Conservation (phyloP, 2,329 filamentous ascomycete genomes). For the Cadophora sp. region DNA sequence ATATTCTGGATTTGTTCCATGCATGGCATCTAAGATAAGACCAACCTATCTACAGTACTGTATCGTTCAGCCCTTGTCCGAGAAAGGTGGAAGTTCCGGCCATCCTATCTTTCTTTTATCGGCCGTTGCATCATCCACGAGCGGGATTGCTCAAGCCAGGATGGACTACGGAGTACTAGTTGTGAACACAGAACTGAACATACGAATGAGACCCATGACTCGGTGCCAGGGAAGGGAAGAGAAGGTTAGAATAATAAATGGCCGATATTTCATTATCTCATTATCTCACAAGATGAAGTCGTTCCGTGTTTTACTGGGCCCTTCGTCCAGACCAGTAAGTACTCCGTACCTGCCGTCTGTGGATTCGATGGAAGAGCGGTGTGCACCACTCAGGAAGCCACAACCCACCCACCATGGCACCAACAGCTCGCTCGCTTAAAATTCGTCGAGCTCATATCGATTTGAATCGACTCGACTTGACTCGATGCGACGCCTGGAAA, state of each 20-base stretch:
- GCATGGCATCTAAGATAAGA: background rate
- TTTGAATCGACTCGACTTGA: slow-evolving; percentile 1
- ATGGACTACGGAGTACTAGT: background rate
- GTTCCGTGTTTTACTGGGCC: slow-evolving; percentile 8
- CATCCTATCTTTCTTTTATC: slow-evolving; percentile 1
- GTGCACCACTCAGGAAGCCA: slow-evolving; percentile 17
- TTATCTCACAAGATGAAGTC: background rate
- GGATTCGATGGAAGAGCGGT: slow-evolving; percentile 19
- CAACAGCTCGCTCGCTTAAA: slow-evolving; percentile 9
- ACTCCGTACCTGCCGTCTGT: slow-evolving; percentile 12
- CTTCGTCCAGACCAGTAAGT: slow-evolving; percentile 11
- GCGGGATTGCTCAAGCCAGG: slow-evolving; percentile 9
- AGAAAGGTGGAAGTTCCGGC: slow-evolving; percentile 11
- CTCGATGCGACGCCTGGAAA: slow-evolving; percentile 9
- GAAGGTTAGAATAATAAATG: background rate
- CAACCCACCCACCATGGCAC: too few species aligned
- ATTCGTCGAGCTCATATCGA: background rate
- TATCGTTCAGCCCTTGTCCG: slow-evolving; percentile 16
- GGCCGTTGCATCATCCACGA: slow-evolving; percentile 1
- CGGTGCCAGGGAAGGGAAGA: background rate
- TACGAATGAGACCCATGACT: slow-evolving; percentile 1
- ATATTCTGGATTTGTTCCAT: slow-evolving; percentile 11
- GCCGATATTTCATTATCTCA: background rate
- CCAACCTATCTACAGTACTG: too few species aligned
- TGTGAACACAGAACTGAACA: background rate